Base-by-base conservation (phyloP, 2,329 filamentous ascomycete species). In the Aspergillus bombycis region DNA sequence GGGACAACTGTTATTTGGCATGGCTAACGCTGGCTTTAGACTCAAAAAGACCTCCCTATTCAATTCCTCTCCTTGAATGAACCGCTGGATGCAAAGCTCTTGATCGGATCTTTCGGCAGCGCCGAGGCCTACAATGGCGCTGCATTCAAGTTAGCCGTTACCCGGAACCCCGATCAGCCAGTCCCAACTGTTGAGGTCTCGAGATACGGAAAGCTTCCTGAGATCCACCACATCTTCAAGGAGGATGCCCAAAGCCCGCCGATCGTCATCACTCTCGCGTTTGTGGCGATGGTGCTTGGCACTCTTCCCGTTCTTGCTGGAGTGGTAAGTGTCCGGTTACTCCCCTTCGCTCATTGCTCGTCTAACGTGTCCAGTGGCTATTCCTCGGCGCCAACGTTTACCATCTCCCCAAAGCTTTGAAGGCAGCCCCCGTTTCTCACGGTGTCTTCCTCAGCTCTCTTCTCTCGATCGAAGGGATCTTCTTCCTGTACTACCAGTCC, bases 201-300 rank as follows among this genome's bases (percentile, higher is more conserved):
- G 68, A 90, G 94, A 79, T 98, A 97, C 79, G 91, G 91, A 75
- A 91, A 92, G 81, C 87, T 89, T 69, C 82, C 88, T 11, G 91
- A 96, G 80, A 97, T 99, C 75, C 87, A 92, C 82, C 95, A 99
- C 82, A 91, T 91, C 72, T 99, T 98, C 88, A 89, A 88, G 67
- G 79, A 84, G 16, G 93, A 94, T 72, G 88, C 93, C 52, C 87
- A 86, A 79, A 97, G 88, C 78, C 93, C 94, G 26, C 91, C 93
- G 54, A 88, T 89, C 78, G 76, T 95, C 65, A 86, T 98, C 67
- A 94, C 92, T 2, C 74, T 95, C 57, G 83, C 91, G 62, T 98
- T 98, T 74, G 84, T 89, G 6, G 82, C 89, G 10, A 88, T 89
- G 38, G 89, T 97, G 1, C 70, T 91, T 41, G 91, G 87, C 50